phyloP scores from a whole-genome alignment of 2,329 filamentous ascomycete genomes.

The Pseudogymnoascus sp. region DNA sequence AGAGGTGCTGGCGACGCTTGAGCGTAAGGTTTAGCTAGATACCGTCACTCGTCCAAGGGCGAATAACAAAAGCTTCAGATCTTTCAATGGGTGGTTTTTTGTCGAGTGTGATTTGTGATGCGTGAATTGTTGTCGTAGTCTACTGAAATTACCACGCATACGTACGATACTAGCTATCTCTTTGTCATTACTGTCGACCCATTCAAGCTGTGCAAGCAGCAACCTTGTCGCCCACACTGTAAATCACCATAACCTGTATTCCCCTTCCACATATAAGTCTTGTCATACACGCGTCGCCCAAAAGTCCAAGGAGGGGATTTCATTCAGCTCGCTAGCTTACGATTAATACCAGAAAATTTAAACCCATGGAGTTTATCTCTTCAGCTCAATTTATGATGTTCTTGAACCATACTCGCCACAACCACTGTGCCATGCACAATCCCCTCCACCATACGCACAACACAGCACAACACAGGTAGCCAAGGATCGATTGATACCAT shows the following conservation, averaged over 20 bases:
- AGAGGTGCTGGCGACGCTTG: neutral
- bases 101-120: neutral
- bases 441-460: too few species aligned
- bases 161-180: neutral
- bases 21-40: neutral
- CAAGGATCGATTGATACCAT: too few species aligned
- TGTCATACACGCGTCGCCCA: neutral
- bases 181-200: neutral
- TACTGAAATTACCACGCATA: neutral
- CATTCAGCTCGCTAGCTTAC: neutral
- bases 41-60: neutral
- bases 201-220: neutral
- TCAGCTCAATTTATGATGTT: neutral
- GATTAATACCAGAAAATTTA: neutral
- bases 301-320: neutral
- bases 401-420: too few species aligned
- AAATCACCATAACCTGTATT: neutral
- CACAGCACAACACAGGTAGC: too few species aligned
- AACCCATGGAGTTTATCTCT: neutral
- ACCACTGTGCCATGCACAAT: too few species aligned
- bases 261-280: neutral
- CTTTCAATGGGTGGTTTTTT: neutral
- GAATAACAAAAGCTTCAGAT: neutral
- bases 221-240: neutral
- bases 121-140: neutral